Evolutionary conservation across 495 filamentous ascomycete species (phyloP).

Genomic region (Podospora pseudoanserina): DNA sequence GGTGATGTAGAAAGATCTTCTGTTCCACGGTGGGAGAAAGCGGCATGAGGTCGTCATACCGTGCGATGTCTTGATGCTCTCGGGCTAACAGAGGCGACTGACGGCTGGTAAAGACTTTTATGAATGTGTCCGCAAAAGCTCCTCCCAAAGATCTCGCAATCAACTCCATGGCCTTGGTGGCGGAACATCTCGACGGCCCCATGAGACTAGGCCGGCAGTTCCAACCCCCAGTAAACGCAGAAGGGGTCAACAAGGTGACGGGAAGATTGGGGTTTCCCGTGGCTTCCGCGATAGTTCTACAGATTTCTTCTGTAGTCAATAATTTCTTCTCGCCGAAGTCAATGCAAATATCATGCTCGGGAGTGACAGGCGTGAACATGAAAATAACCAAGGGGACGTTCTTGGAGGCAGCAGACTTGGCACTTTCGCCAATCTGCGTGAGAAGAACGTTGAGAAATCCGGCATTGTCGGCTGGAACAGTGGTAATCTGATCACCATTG

Average conservation of each 20-base stretch:
- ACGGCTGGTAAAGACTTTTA: constrained; percentile 20
- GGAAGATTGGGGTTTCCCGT: constrained; percentile 21
- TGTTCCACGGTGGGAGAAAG: constrained; percentile 19
- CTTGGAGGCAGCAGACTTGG: constrained; percentile 14
- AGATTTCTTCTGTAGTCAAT: constrained; percentile 17
- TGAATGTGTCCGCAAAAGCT: constrained; percentile 23
- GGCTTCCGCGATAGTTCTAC: constrained; percentile 17
- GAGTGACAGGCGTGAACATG: constrained; percentile 32
- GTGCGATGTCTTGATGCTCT: constrained; percentile 17
- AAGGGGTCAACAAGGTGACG: constrained; percentile 23
- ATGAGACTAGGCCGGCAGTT: constrained; percentile 24
- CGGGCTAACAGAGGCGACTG: constrained; percentile 27
- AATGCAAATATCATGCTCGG: constrained; percentile 38
- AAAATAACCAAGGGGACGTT: constrained; percentile 30
- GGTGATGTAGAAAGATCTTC: constrained; percentile 15
- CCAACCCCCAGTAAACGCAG: constrained; percentile 31
- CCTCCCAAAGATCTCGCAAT: constrained; percentile 25
- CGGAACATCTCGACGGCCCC: neutral
- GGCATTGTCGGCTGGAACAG: constrained; percentile 19
- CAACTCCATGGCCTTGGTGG: constrained; percentile 8
- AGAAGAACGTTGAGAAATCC: constrained; percentile 22
- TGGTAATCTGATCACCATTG: constrained; percentile 20
- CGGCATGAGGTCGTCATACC: constrained; percentile 29
- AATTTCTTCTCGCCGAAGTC: constrained; percentile 15
- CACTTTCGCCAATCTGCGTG: constrained; percentile 17